A percentile compares a stretch with the other conserved stretches of the same genome.
phyloP scores from a whole-genome alignment of 1,139 yeast species.

The Eremothecium cymbalariae region DNA sequence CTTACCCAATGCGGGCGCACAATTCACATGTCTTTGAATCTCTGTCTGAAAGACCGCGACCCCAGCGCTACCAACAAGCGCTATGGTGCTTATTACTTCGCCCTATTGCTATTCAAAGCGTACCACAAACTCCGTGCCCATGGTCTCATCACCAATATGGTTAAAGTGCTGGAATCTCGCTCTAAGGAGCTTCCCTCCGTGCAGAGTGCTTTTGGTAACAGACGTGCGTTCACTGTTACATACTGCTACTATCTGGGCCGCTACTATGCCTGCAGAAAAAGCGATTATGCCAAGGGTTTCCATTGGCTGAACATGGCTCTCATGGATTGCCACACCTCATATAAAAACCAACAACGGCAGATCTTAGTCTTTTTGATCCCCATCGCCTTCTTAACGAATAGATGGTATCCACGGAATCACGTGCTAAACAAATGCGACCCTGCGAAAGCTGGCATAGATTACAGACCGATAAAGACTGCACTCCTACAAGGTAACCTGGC shows the following conservation, averaged over 20 bases:
- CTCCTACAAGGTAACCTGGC: conserved; percentile 48
- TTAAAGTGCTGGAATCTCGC: conserved; percentile 51
- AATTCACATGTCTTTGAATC: conserved; percentile 65
- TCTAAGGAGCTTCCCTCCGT: conserved; percentile 39
- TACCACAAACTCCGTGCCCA: conserved; percentile 63
- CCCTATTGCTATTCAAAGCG: conserved; percentile 61
- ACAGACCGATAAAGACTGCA: conserved; percentile 44
- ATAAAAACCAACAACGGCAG: conserved; percentile 1
- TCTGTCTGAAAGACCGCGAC: conserved; percentile 73
- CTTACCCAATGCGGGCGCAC: conserved; percentile 52
- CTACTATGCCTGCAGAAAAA: conserved; percentile 26
- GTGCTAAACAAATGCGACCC: conserved; percentile 9
- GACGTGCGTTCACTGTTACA: conserved; percentile 16
- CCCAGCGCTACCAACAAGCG: conserved; percentile 49
- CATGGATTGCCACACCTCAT: conserved; percentile 31
- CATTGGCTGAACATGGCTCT: conserved; percentile 20
- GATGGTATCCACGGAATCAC: conserved; percentile 35
- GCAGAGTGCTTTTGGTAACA: conserved; percentile 27
- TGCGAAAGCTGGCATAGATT: conserved; percentile 34
- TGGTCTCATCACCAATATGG: conserved; percentile 71
- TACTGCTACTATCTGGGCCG: conserved; percentile 28
- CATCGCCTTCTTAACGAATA: conserved; percentile 39
- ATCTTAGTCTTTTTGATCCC: conserved; percentile 51
- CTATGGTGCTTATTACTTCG: conserved; percentile 63
- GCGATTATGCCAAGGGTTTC: conserved; percentile 18